Base-by-base conservation (phyloP, 768 basidiomycete genomes). In the Boletus vinaceobasis region DNA sequence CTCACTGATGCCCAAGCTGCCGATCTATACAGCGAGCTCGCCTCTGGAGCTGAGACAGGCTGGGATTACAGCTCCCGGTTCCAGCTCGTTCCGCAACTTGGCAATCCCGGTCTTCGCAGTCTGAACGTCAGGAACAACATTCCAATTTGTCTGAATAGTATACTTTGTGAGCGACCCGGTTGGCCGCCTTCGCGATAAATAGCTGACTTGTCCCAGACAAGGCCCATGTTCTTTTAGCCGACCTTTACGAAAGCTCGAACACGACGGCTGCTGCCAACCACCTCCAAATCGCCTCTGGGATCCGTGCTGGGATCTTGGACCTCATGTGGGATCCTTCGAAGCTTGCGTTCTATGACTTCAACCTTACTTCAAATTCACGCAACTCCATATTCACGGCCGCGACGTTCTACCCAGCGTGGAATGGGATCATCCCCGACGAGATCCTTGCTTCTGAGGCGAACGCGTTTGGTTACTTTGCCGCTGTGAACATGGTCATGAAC, bases 341-440 rank as follows among this genome's bases (percentile, higher is more conserved):
- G 75, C 75, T 92, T n/a, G 87, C 87, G 0, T 96, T 95, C 72
- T 95, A 95, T 63, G 94, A 96, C 71, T 97, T 88, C 73, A 91
- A 93, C 68, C 69, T 87, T 38, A 86, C 82, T 7, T 79, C 85
- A 3, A 84, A 86, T 47, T 65, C 80, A 14, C 83, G 87, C 49
- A 86, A 83, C 63, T 70, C 61, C 45, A 65, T 91, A 31, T 93
- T 87, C 74, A 83, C 83, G n/a, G 78, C 74, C 3, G 93, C 90
- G 1, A 84, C 81, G 1, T 93, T 85, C 74, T 93, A 92, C 68
- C 90, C 94, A 0, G 75, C 87, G 46, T 97, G 93, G 95, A 85
- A 79, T 48, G 88, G 84, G 17, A 93, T 98, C 63, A 75, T 93
- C 44, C 95, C 95, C 0, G 62, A 78, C 23, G 87, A 90, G 61